These are phyloP conservation scores for Colletotrichum sp. DNA, from an alignment of 2,329 filamentous ascomycete genomes.

Conservation along the genomic window DNA sequence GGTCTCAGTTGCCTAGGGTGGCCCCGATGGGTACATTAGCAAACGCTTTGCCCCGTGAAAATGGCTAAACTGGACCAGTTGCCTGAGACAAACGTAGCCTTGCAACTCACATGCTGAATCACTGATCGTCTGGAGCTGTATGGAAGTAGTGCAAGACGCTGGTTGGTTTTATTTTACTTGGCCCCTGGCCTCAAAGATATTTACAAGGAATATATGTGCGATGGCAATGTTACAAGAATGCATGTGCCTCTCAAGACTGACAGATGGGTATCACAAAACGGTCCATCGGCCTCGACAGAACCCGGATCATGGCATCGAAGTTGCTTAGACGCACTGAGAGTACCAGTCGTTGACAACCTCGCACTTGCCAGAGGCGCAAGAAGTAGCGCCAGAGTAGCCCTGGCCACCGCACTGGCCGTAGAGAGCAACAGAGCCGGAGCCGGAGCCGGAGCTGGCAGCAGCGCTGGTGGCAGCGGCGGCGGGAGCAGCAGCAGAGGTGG, in stretches of 20 bases:
- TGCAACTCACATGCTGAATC: neutral
- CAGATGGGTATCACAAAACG: neutral
- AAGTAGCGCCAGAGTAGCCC: constrained; percentile 22
- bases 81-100: neutral
- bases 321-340: constrained; percentile 18
- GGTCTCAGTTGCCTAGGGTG: neutral
- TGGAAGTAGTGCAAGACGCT: neutral
- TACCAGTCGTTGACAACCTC: constrained; percentile 23
- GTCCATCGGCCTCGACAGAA: neutral
- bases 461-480: neutral
- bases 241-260: neutral
- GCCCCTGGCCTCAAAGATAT: neutral
- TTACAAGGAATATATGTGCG: neutral
- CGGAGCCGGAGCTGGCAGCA: neutral
- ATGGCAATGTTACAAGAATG: neutral
- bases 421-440: constrained; percentile 26
- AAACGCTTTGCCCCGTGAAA: neutral
- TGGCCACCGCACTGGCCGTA: constrained; percentile 40
- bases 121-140: neutral
- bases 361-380: constrained; percentile 24
- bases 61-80: neutral
- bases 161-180: neutral
- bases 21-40: neutral
- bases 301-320: neutral
- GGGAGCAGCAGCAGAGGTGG: neutral